Conservation (phyloP, 2,329 filamentous ascomycete genomes). For the Conoideocrella luteorostrata region DNA sequence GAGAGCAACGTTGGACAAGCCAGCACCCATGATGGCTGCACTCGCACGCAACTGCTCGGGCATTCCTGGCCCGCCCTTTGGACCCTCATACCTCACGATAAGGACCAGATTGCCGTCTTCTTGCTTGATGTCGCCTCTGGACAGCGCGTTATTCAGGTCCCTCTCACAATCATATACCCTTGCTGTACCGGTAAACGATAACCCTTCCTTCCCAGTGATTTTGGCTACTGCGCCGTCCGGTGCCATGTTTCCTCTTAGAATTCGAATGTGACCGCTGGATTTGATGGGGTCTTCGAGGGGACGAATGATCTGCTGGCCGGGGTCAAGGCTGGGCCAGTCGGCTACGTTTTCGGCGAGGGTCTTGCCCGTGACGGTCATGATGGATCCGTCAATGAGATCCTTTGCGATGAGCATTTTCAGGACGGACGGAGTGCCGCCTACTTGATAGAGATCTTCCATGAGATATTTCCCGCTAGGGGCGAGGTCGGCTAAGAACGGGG, state of each 20-base stretch:
- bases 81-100: constrained; percentile 88
- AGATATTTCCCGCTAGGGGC: constrained; percentile 78
- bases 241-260: constrained; percentile 78
- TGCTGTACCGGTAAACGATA: constrained; percentile 72
- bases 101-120: constrained; percentile 73
- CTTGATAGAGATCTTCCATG: constrained; percentile 81
- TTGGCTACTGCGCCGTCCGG: constrained; percentile 89
- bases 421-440: constrained; percentile 79
- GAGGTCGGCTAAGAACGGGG: constrained; percentile 80
- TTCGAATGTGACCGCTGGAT: constrained; percentile 76
- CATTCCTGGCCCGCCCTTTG: constrained; percentile 92
- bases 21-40: constrained; percentile 88
- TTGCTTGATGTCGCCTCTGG: constrained; percentile 51
- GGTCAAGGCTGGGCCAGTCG: constrained; percentile 68
- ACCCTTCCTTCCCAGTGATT: constrained; percentile 92
- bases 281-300: constrained; percentile 71
- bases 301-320: constrained; percentile 82
- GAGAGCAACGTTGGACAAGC: constrained; percentile 77
- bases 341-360: constrained; percentile 77
- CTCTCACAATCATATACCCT: constrained; percentile 83
- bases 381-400: constrained; percentile 67
- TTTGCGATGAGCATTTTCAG: constrained; percentile 78
- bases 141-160: constrained; percentile 69
- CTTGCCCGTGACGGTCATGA: constrained; percentile 77
- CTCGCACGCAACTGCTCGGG: constrained; percentile 86